A percentile compares a stretch with the other conserved stretches of the same genome.
phyloP scores from a whole-genome alignment of 163 green algal species.

The Prototheca cutis region DNA sequence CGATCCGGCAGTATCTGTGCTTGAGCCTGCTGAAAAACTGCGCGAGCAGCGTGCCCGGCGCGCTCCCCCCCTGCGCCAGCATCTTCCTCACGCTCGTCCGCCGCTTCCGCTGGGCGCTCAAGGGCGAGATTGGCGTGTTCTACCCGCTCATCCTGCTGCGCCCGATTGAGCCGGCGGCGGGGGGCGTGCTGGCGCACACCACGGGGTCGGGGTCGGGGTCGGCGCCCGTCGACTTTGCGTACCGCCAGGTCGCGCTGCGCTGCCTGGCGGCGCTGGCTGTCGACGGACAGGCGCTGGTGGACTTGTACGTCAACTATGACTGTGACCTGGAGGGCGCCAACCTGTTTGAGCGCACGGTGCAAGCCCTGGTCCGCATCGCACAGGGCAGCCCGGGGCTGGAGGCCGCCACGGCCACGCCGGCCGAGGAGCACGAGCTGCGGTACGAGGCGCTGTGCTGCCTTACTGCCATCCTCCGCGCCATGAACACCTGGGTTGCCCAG shows the following conservation, averaged over 20 bases:
- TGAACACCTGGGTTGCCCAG: conserved; percentile 55
- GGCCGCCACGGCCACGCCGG: conserved; percentile 6
- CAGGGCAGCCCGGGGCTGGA: conserved; percentile 37
- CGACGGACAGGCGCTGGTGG: conserved; percentile 87
- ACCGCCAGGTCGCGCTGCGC: conserved; percentile 64
- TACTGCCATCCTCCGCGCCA: conserved; percentile 55
- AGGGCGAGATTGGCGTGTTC: conserved; percentile 85
- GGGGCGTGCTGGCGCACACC: not conserved
- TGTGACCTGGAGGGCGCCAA: conserved; percentile 90
- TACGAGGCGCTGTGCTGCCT: conserved; percentile 65
- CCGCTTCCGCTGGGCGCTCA: conserved; percentile 58
- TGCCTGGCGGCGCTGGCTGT: conserved; percentile 63
- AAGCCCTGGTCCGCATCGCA: conserved; percentile 49
- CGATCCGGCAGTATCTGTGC: conserved; percentile 91
- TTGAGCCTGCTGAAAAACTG: conserved; percentile 93
- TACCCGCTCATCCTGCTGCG: conserved; percentile 94
- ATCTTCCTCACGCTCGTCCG: conserved; percentile 88
- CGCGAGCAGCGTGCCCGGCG: conserved; percentile 20
- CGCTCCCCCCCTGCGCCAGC: conserved; percentile 47
- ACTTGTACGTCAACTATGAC: conserved; percentile 99
- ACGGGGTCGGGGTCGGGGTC: not conserved
- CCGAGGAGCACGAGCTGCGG: conserved; percentile 43
- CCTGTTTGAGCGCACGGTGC: conserved; percentile 82
- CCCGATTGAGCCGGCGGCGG: conserved; percentile 62
- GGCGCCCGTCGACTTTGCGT: conserved; percentile 30